Percentiles rank a stretch among this genome's conserved stretches.
phyloP scores from a whole-genome alignment of 1,284 basidiomycete genomes.

The Ceraceosorus guamensis region DNA sequence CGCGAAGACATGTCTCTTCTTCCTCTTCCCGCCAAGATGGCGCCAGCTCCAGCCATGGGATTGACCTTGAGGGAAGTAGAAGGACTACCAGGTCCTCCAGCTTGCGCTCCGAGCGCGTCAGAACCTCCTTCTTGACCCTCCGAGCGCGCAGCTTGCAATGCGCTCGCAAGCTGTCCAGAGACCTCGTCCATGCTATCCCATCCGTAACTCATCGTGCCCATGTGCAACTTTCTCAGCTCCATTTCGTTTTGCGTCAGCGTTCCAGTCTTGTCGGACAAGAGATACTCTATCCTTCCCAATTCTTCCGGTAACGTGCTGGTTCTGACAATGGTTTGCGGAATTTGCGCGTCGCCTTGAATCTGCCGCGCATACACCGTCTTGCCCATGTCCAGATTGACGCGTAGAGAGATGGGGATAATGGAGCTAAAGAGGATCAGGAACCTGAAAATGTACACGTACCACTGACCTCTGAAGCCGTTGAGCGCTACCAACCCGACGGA shows the following conservation, averaged over 20 bases:
- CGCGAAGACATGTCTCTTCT: slow-evolving; percentile 89
- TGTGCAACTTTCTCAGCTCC: slow-evolving; percentile 97
- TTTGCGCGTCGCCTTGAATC: slow-evolving; percentile 87
- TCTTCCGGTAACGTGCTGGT: slow-evolving; percentile 96
- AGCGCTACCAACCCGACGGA: slow-evolving; percentile 86
- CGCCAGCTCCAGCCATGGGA: slow-evolving; percentile 56
- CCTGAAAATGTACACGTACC: slow-evolving; percentile 93
- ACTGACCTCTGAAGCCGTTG: slow-evolving; percentile 90
- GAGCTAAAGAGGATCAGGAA: slow-evolving; percentile 97
- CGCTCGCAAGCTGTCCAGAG: slow-evolving; percentile 71
- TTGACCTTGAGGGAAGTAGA: neutral
- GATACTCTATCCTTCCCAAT: slow-evolving; percentile 87
- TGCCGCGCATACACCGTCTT: slow-evolving; percentile 95
- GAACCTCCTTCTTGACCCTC: neutral
- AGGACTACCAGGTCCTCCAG: slow-evolving; percentile 4
- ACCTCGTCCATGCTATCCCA: slow-evolving; percentile 98
- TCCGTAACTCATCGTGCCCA: slow-evolving; percentile 97
- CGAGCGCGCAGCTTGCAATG: slow-evolving; percentile 52
- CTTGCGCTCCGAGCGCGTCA: too few relatives aligned
- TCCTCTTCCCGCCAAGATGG: slow-evolving; percentile 70
- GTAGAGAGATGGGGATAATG: slow-evolving; percentile 96
- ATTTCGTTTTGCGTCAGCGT: slow-evolving; percentile 98
- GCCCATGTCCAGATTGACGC: slow-evolving; percentile 98
- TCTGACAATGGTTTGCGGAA: slow-evolving; percentile 88
- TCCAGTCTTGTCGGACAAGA: slow-evolving; percentile 94